Evolutionary conservation across 139 green algal genomes (phyloP).

Genomic region (Klebsormidium nitens): DNA sequence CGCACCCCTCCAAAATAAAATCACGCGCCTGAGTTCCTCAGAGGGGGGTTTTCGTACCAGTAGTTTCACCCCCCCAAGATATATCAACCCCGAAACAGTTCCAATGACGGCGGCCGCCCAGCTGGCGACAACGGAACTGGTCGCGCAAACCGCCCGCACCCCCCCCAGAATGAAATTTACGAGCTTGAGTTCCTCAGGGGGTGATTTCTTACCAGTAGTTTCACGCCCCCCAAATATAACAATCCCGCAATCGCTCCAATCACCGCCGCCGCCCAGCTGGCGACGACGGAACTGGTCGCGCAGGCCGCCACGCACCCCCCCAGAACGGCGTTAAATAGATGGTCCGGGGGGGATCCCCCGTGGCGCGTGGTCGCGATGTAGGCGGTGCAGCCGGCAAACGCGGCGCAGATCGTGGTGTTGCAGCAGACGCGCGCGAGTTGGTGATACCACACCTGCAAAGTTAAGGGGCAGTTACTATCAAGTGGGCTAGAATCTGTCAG

Average conservation of each 20-base stretch:
- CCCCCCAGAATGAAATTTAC: constrained; percentile 59
- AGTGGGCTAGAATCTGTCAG: too few relatives aligned
- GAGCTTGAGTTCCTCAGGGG: too few relatives aligned
- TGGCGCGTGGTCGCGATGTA: constrained; percentile 32
- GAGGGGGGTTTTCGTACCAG: too few relatives aligned
- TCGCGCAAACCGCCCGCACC: constrained; percentile 65
- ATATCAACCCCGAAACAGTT: too few relatives aligned
- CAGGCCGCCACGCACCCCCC: constrained; percentile 70
- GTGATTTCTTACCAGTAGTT: too few relatives aligned
- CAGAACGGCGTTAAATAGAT: constrained; percentile 53
- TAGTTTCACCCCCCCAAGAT: too few relatives aligned
- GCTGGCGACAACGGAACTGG: constrained; percentile 50
- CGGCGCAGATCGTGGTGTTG: constrained; percentile 61
- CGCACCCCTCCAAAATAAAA: too few relatives aligned
- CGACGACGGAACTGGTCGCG: constrained; percentile 50
- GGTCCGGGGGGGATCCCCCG: constrained; percentile 18
- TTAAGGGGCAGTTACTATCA: too few relatives aligned
- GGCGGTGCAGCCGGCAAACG: constrained; percentile 36
- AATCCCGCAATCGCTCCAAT: too few relatives aligned
- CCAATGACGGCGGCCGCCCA: constrained; percentile 83
- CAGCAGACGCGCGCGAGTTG: constrained; percentile 22
- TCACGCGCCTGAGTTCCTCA: too few relatives aligned
- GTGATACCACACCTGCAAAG: not conserved
- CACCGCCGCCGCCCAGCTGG: constrained; percentile 75
- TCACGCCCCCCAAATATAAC: too few relatives aligned